A percentile compares a stretch with the other conserved stretches of the same genome.
phyloP scores from a whole-genome alignment of 2,329 filamentous ascomycete species.

The Aspergillus viridinutans region DNA sequence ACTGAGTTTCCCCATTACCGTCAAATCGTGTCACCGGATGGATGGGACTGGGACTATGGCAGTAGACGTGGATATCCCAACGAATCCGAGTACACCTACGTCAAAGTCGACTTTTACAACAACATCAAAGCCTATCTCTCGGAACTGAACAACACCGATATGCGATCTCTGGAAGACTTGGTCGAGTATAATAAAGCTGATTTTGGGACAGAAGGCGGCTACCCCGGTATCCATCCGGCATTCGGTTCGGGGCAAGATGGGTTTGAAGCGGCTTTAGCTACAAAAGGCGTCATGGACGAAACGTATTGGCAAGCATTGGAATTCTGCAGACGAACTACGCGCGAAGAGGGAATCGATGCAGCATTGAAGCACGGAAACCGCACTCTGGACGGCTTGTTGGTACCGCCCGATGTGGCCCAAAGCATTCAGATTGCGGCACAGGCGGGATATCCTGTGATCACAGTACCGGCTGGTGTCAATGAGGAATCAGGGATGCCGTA shows the following conservation, averaged over 20 bases:
- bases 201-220: conserved; percentile 63
- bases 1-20: conserved; percentile 64
- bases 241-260: conserved; percentile 69
- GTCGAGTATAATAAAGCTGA: conserved; percentile 61
- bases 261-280: conserved; percentile 60
- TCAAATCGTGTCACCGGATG: conserved; percentile 58
- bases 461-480: conserved; percentile 60
- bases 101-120: conserved; percentile 62
- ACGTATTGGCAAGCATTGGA: conserved; percentile 64
- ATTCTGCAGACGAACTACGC: conserved; percentile 55
- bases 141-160: conserved; percentile 57
- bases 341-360: conserved; percentile 66
- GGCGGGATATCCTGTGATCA: conserved; percentile 70
- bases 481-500: conserved; percentile 56
- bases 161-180: conserved; percentile 61
- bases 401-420: conserved; percentile 65
- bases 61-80: conserved; percentile 60
- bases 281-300: conserved; percentile 58
- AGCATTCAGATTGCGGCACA: conserved; percentile 68
- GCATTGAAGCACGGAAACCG: conserved; percentile 50
- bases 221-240: conserved; percentile 57
- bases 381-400: conserved; percentile 59
- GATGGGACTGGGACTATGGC: conserved; percentile 74
- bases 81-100: conserved; percentile 68
- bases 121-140: conserved; percentile 62